Base-by-base conservation (phyloP, 2,329 filamentous ascomycete genomes). In the Ophiocordyceps camponoti-floridani region DNA sequence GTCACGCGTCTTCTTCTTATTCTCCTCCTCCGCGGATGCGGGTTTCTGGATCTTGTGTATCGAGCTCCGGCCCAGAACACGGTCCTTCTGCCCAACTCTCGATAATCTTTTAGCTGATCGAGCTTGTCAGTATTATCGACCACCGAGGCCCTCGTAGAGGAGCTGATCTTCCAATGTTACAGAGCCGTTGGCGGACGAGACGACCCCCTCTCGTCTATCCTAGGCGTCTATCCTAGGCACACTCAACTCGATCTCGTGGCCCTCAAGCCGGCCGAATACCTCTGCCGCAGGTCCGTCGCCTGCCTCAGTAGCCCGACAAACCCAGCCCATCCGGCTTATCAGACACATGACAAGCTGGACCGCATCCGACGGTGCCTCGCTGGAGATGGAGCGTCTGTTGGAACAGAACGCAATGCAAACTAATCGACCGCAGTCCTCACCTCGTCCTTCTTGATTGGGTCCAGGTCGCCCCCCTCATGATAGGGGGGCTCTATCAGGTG, bases 401-500 rank as follows among this genome's bases (percentile, higher is more conserved):
- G 64, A 67, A 11, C 70, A 72, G 42, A 65, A 79, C 47, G 71
- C 84, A 50, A 73, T 94, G 46, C 79, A 81, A 51, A 72, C 73
- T 5, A 7, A 35, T 86, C 87, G 3, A 94, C 94, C 88, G 79
- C 86, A 63, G 66, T 94, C 14, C 93, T 82, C 56, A 77, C 79
- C 5, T 65, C 77, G 8, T 69, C 68, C 1, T 79, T 79, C 1
- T 82, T 83, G 58, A 62, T 75, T 49, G 69, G 86, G 53, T 70
- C 77, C 0, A 69, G 67, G 9, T 52, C 77, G 3, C 76, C 77
- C 0, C 75, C 77, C 0, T 50, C 80, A 23, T 23, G 14, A 58
- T 83, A 16, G 85, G 84, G 3, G 9, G 86, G 85, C 8, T 87
- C 93, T 59, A 86, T 94, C 58, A 89, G 89, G 58, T 81, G 52